Evolutionary conservation across 352 stramenopile species (phyloP).

Genomic region (Phytophthora podocarpi): DNA sequence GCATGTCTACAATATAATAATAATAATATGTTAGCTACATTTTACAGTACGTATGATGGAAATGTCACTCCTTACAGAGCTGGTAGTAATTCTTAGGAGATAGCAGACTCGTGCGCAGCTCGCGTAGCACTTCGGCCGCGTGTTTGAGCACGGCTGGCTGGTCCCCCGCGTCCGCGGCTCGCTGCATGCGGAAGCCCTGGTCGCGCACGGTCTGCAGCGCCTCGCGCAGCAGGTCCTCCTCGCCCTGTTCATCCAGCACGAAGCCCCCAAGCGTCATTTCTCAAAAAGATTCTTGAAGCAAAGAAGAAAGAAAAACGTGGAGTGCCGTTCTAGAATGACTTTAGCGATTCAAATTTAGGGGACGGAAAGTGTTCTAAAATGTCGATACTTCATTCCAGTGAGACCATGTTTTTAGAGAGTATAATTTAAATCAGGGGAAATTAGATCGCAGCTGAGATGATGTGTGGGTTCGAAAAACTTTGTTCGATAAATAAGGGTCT

Average conservation of each 20-base stretch:
- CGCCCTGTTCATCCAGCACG: constrained; percentile 68
- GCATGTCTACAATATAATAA: constrained; percentile 56
- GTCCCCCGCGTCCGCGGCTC: constrained; percentile 73
- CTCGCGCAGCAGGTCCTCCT: constrained; percentile 76
- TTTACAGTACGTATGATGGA: not conserved
- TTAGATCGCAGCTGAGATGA: constrained; percentile 9
- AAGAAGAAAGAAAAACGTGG: constrained; percentile 1
- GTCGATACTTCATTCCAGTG: not conserved
- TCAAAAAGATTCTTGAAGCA: constrained; percentile 17
- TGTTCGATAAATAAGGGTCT: constrained; percentile 37
- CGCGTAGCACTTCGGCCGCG: constrained; percentile 80
- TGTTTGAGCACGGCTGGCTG: constrained; percentile 81
- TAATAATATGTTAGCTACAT: not conserved
- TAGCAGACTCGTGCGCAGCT: constrained; percentile 90
- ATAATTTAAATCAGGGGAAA: constrained; percentile 24
- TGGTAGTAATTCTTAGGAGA: constrained; percentile 99
- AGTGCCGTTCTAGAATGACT: too few species aligned
- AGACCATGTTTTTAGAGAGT: not conserved
- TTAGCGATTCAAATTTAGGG: not conserved
- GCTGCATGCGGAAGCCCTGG: constrained; percentile 89
- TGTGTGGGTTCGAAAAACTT: constrained; percentile 25
- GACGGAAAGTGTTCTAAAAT: constrained; percentile 1
- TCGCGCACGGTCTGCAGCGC: constrained; percentile 72
- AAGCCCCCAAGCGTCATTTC: constrained; percentile 31
- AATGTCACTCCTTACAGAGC: constrained; percentile 94